Conservation (phyloP, 2,329 filamentous ascomycete genomes). For the Stemphylium lycopersici region DNA sequence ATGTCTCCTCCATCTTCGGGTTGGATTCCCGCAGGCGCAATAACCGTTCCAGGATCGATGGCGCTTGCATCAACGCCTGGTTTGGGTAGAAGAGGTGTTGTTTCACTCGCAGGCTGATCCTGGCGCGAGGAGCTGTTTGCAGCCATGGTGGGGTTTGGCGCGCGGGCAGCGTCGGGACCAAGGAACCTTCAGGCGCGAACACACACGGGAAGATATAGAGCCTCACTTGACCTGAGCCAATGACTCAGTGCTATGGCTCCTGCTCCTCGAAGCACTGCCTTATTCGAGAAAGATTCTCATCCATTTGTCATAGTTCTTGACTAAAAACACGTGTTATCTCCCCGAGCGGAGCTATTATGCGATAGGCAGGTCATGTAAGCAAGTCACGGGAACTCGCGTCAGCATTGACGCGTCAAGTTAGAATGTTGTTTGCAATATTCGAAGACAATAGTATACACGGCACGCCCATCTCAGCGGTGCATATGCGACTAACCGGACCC, state of each 20-base stretch:
- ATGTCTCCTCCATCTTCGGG: slow-evolving; percentile 37
- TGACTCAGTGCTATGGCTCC: neutral
- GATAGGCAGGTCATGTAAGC: neutral
- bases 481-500: neutral
- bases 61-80: slow-evolving; percentile 14
- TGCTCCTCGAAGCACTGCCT: too few relatives aligned
- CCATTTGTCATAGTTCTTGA: neutral
- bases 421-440: neutral
- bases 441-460: neutral
- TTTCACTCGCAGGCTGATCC: slow-evolving; percentile 41
- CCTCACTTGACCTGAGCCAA: neutral
- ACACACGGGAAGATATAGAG: neutral
- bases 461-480: neutral
- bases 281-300: neutral
- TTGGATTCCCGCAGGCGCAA: slow-evolving; percentile 31
- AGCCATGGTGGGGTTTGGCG: slow-evolving; percentile 6
- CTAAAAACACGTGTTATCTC: neutral
- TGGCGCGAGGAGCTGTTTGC: neutral
- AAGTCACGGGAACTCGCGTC: neutral
- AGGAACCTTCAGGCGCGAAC: neutral
- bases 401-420: neutral
- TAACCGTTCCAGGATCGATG: slow-evolving; percentile 32
- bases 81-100: slow-evolving; percentile 53
- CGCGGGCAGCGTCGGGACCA: neutral
- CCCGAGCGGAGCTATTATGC: slow-evolving; percentile 2